A percentile compares a stretch with the other conserved stretches of the same genome.
Evolutionary conservation across 768 basidiomycete species (phyloP).

Genomic region (Amyloporia xantha): DNA sequence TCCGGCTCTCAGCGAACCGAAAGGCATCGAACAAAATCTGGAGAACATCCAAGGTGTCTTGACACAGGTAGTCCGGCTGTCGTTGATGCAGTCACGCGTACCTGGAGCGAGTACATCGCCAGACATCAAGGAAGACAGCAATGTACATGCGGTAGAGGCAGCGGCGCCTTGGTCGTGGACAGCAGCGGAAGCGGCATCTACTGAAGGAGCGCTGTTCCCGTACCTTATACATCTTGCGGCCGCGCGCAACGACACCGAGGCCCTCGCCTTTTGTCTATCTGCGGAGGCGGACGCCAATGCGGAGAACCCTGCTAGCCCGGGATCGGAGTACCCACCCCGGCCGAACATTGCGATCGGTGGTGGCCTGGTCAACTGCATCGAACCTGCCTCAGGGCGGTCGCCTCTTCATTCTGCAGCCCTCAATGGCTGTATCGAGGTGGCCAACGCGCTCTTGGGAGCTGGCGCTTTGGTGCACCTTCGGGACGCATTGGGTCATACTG

Average conservation of each 20-base stretch:
- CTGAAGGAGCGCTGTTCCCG: slow-evolving; percentile 67
- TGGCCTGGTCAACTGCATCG: slow-evolving; percentile 68
- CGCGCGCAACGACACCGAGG: slow-evolving; percentile 59
- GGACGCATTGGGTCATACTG: slow-evolving; percentile 75
- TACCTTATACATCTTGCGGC: slow-evolving; percentile 77
- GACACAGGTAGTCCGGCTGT: slow-evolving; percentile 60
- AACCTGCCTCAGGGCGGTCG: slow-evolving; percentile 62
- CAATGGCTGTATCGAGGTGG: slow-evolving; percentile 44
- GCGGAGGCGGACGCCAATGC: slow-evolving; percentile 21
- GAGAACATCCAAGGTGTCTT: slow-evolving; percentile 61
- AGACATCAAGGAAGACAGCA: slow-evolving; percentile 15
- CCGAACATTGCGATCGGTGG: slow-evolving; percentile 42
- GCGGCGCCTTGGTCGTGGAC: slow-evolving; percentile 75
- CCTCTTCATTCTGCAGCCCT: slow-evolving; percentile 77
- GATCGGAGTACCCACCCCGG: slow-evolving; percentile 11
- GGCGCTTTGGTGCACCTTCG: slow-evolving; percentile 81
- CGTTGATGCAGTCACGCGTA: slow-evolving; percentile 28
- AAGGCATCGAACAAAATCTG: slow-evolving; percentile 39
- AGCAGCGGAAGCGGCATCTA: slow-evolving; percentile 63
- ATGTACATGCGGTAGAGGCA: slow-evolving; percentile 33
- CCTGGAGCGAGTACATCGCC: slow-evolving; percentile 31
- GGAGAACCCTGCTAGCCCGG: slow-evolving; percentile 13
- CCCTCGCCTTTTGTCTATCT: slow-evolving; percentile 52
- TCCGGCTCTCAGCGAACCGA: slow-evolving; percentile 36
- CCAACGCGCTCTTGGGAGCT: slow-evolving; percentile 49